Evolutionary conservation across 805 yeast genomes (phyloP).

Genomic region (Zygosaccharomyces lentus): DNA sequence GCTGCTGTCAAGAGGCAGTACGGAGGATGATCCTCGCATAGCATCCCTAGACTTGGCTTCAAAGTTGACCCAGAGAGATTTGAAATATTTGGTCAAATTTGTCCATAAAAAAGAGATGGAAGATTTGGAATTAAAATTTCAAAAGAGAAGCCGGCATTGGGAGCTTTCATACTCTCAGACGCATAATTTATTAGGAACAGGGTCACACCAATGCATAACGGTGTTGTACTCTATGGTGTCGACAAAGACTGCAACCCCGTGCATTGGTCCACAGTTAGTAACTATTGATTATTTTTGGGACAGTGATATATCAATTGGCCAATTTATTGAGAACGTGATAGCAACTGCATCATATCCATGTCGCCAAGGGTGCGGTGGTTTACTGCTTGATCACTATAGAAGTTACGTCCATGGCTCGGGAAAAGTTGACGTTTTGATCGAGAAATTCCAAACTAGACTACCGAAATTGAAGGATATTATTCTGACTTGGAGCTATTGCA

Average conservation of each 20-base stretch:
- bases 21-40: conserved; percentile 14
- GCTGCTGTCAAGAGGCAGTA: conserved; percentile 16
- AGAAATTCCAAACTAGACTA: conserved; percentile 50
- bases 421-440: conserved; percentile 72
- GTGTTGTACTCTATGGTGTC: conserved; percentile 80
- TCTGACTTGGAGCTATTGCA: conserved; percentile 89
- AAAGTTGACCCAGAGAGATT: conserved; percentile 33
- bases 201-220: conserved; percentile 72
- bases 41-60: conserved; percentile 26
- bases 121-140: conserved; percentile 32
- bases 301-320: conserved; percentile 85
- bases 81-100: conserved; percentile 31
- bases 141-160: conserved; percentile 54
- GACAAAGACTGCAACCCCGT: conserved; percentile 80
- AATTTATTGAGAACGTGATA: conserved; percentile 75
- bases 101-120: conserved; percentile 33
- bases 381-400: conserved; percentile 68
- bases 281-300: conserved; percentile 86
- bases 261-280: conserved; percentile 84
- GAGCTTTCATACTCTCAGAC: conserved; percentile 51
- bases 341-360: conserved; percentile 64
- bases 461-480: conserved; percentile 65
- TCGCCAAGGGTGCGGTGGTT: conserved; percentile 75
- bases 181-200: conserved; percentile 61
- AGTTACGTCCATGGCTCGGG: conserved; percentile 87